Evolutionary conservation across 352 stramenopile genomes (phyloP).

Genomic region (Pythium scleroteichum): DNA sequence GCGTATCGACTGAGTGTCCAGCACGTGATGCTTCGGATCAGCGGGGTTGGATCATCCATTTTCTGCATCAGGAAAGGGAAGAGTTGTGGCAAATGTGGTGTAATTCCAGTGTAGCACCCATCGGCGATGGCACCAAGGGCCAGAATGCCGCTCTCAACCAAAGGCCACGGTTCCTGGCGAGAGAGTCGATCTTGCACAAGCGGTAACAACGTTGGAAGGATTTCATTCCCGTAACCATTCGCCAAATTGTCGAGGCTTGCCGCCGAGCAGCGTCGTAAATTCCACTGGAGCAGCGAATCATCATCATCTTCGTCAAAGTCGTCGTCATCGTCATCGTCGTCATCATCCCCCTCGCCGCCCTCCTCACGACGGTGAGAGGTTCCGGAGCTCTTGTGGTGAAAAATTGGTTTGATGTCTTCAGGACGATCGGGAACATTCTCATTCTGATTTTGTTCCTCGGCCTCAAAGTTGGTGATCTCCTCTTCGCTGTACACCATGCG

Average conservation of each 20-base stretch:
- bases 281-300: constrained; percentile 95
- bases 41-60: constrained; percentile 83
- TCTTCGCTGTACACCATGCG: constrained; percentile 96
- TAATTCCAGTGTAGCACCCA: constrained; percentile 93
- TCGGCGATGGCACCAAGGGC: constrained; percentile 95
- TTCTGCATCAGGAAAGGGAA: constrained; percentile 95
- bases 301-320: constrained; percentile 91
- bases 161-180: constrained; percentile 90
- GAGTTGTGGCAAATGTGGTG: constrained; percentile 88
- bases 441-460: constrained; percentile 86
- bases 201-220: constrained; percentile 92
- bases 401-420: constrained; percentile 90
- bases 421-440: constrained; percentile 90
- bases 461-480: constrained; percentile 88
- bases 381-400: constrained; percentile 60
- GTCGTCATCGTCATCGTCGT: constrained; percentile 86
- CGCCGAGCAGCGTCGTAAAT: constrained; percentile 93
- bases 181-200: constrained; percentile 90
- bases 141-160: constrained; percentile 95
- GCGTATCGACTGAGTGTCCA: constrained; percentile 94
- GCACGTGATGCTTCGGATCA: constrained; percentile 93
- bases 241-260: constrained; percentile 94
- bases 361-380: constrained; percentile 36
- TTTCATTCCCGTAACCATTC: constrained; percentile 92
- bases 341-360: constrained; percentile 21